Percentiles rank a stretch among this genome's conserved stretches.
Evolutionary conservation across 1,284 basidiomycete genomes (phyloP).

Genomic region (Tilletia horrida): DNA sequence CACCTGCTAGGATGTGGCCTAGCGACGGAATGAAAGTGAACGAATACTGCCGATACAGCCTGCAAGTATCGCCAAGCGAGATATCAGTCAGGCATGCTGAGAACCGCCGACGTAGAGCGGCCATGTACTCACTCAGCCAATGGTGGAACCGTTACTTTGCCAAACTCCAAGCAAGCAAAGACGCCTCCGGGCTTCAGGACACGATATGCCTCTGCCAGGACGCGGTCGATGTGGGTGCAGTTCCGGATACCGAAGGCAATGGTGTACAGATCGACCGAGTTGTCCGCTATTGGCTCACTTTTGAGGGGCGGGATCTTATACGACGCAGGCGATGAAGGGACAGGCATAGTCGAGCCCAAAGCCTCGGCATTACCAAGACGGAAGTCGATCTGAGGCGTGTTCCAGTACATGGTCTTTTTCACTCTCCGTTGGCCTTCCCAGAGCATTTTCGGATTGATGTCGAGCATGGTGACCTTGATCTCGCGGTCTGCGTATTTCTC

Average conservation of each 20-base stretch:
- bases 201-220: slow-evolving; percentile 83
- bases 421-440: slow-evolving; percentile 85
- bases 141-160: slow-evolving; percentile 83
- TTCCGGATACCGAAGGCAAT: slow-evolving; percentile 99
- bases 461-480: slow-evolving; percentile 85
- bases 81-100: too few species aligned
- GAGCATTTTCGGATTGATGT: slow-evolving; percentile 95
- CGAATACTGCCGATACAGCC: slow-evolving; percentile 90
- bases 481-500: slow-evolving; percentile 65
- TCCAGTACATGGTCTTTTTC: slow-evolving; percentile 48
- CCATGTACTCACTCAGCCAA: slow-evolving; percentile 72
- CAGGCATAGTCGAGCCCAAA: slow-evolving; percentile 56
- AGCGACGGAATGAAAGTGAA: slow-evolving; percentile 92
- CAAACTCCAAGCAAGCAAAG: slow-evolving; percentile 95
- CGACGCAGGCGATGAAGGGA: slow-evolving; percentile 29
- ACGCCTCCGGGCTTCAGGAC: slow-evolving; percentile 94
- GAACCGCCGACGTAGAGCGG: too few species aligned
- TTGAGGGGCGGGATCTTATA: slow-evolving; percentile 44
- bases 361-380: slow-evolving; percentile 89
- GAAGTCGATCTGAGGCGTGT: slow-evolving; percentile 90
- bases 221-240: slow-evolving; percentile 86
- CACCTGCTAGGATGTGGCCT: slow-evolving; percentile 91
- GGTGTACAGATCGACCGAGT: slow-evolving; percentile 91
- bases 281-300: slow-evolving; percentile 52
- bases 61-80: slow-evolving; percentile 51